Conservation (phyloP, 352 stramenopile species). For the Phytophthora crassamura region DNA sequence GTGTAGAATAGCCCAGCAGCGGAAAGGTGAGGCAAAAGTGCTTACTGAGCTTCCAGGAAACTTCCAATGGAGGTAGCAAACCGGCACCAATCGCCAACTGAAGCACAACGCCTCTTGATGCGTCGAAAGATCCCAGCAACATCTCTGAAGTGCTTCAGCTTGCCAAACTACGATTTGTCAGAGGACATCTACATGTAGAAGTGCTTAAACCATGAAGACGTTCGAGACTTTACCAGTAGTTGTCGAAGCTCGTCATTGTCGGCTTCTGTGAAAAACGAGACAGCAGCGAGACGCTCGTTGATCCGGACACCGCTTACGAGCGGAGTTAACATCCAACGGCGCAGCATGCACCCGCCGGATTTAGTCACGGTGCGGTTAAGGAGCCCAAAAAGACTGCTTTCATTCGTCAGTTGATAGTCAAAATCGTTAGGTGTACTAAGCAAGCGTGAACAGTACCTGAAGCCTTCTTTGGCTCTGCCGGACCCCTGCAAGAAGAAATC, state of each 20-base stretch:
- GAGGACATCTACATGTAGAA: not conserved
- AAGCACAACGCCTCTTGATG: constrained; percentile 71
- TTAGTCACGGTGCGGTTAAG: constrained; percentile 85
- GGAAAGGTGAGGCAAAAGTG: not conserved
- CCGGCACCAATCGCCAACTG: constrained; percentile 70
- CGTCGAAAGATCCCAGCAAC: constrained; percentile 65
- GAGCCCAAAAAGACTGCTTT: constrained; percentile 70
- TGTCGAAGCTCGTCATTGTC: constrained; percentile 69
- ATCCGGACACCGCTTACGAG: constrained; percentile 60
- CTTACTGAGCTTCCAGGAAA: constrained; percentile 71
- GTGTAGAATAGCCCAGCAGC: not conserved
- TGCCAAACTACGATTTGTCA: constrained; percentile 46
- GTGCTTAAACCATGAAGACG: not conserved
- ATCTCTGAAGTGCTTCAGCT: constrained; percentile 74
- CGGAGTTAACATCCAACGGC: constrained; percentile 82
- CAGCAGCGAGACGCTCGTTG: constrained; percentile 56
- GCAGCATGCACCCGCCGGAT: constrained; percentile 62
- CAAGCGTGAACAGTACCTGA: constrained; percentile 53
- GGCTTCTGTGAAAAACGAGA: constrained; percentile 62
- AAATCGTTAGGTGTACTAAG: not conserved
- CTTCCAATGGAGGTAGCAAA: constrained; percentile 63
- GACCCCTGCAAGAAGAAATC: constrained; percentile 42
- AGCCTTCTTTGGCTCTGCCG: constrained; percentile 85
- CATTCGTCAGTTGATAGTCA: not conserved
- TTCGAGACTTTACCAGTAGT: constrained; percentile 47